Conservation (phyloP, 148 eudicot genomes). For the Camellia granthamiana region DNA sequence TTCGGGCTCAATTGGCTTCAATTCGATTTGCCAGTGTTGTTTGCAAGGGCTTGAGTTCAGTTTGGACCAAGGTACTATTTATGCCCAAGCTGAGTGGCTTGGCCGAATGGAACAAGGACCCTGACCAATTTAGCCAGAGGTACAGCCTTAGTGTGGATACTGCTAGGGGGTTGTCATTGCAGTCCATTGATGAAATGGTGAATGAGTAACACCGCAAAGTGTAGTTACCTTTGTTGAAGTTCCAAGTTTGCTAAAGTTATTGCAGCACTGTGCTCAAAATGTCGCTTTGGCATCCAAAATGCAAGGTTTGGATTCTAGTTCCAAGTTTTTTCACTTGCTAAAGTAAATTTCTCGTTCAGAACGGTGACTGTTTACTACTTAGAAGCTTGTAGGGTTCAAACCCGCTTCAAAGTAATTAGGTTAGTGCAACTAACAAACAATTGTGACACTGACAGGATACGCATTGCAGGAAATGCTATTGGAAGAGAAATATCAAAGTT, state of each 20-base stretch:
- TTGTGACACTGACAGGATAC: not conserved
- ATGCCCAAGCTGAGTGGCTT: not conserved
- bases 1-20: not conserved
- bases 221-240: not conserved
- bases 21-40: no score
- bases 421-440: not conserved
- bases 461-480: not conserved
- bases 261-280: not conserved
- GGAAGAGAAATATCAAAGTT: not conserved
- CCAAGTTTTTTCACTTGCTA: not conserved
- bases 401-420: not conserved
- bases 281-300: not conserved
- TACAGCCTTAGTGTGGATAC: not conserved
- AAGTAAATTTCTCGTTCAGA: not conserved
- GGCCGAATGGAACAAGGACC: not conserved
- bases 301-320: not conserved
- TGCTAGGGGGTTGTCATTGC: not conserved
- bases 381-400: not conserved
- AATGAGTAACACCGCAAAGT: not conserved
- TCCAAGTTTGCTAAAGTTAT: not conserved
- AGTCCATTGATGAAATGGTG: not conserved
- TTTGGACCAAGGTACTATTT: not conserved
- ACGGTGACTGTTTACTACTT: not conserved
- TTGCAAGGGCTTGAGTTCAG: not conserved
- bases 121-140: conserved; percentile 5